Conservation (phyloP, 2,329 filamentous ascomycete genomes). For the Pyrenochaeta sp. region DNA sequence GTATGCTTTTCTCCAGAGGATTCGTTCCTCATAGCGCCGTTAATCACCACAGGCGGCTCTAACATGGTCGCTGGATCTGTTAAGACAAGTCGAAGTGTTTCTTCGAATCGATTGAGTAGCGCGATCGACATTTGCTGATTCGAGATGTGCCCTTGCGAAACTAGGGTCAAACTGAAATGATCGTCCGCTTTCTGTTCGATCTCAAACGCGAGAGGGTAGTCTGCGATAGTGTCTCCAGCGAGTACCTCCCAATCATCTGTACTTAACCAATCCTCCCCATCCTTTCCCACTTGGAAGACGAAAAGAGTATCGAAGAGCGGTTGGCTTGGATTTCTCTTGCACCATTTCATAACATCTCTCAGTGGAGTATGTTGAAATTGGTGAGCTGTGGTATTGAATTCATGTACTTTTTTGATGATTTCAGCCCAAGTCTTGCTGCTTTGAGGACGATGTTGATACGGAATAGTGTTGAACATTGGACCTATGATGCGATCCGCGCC, state of each 20-base stretch:
- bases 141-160: conserved; percentile 61
- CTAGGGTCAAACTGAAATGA: conserved; percentile 65
- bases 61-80: conserved; percentile 38
- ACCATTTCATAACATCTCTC: conserved; percentile 83
- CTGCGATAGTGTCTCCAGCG: conserved; percentile 57
- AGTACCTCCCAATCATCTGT: conserved; percentile 62
- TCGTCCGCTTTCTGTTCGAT: conserved; percentile 63
- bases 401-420: conserved; percentile 71
- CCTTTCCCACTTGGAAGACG: conserved; percentile 71
- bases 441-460: conserved; percentile 66
- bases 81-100: conserved; percentile 48
- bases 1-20: neutral
- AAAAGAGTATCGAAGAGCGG: conserved; percentile 79
- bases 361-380: conserved; percentile 82
- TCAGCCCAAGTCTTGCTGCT: conserved; percentile 64
- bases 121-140: conserved; percentile 44
- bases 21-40: neutral
- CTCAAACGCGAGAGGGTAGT: conserved; percentile 83
- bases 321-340: conserved; percentile 61
- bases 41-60: conserved; percentile 9
- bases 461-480: conserved; percentile 89
- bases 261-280: conserved; percentile 28
- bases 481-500: conserved; percentile 74
- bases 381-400: conserved; percentile 72
- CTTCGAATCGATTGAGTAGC: conserved; percentile 56